phyloP scores from a whole-genome alignment of 78 protist species.

The Corallochytrium limacisporum region DNA sequence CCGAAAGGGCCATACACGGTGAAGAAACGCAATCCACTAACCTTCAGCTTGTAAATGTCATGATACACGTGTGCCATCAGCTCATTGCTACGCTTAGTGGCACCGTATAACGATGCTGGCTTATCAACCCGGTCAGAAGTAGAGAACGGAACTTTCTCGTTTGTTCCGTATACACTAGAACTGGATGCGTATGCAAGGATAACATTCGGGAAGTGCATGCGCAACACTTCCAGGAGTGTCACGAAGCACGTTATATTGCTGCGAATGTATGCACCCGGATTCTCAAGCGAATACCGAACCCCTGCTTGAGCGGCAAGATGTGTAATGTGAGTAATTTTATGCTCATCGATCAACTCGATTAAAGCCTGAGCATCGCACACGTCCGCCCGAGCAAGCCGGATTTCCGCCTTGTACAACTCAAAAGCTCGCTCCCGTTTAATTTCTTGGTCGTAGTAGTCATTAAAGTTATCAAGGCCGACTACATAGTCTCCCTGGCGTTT shows the following conservation, averaged over 20 bases:
- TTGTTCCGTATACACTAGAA: slow-evolving; percentile 30
- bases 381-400: not conserved
- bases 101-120: slow-evolving; percentile 28
- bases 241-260: slow-evolving; percentile 32
- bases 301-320: slow-evolving; percentile 64
- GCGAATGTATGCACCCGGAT: slow-evolving; percentile 32
- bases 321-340: slow-evolving; percentile 11
- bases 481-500: not conserved
- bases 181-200: slow-evolving; percentile 35
- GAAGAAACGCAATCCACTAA: slow-evolving; percentile 39
- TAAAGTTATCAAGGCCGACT: slow-evolving; percentile 33
- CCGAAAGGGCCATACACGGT: slow-evolving; percentile 57
- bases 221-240: slow-evolving; percentile 17
- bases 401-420: not conserved
- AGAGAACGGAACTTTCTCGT: slow-evolving; percentile 20
- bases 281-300: slow-evolving; percentile 28
- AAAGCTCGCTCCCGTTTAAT: slow-evolving; percentile 22
- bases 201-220: not conserved
- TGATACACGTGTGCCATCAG: slow-evolving; percentile 22
- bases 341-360: not conserved
- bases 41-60: not conserved
- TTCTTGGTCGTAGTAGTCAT: slow-evolving; percentile 23
- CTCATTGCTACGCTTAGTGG: slow-evolving; percentile 35
- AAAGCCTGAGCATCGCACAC: not conserved
- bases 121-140: slow-evolving; percentile 1